A percentile compares a stretch with the other conserved stretches of the same genome.
Evolutionary conservation across 2,329 filamentous ascomycete species (phyloP).

Genomic region (Phaeosphaeria sp.): DNA sequence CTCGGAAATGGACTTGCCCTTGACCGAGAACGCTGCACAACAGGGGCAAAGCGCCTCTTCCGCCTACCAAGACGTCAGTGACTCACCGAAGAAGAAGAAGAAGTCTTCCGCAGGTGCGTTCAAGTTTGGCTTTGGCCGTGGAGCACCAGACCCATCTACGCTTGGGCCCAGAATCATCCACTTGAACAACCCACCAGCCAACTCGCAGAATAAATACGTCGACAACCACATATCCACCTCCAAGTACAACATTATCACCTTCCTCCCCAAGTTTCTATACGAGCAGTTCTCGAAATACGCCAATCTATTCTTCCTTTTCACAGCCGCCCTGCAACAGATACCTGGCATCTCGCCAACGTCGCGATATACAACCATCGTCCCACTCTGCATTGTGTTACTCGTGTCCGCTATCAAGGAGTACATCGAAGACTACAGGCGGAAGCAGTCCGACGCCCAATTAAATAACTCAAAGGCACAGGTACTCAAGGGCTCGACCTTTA

Average conservation of each 20-base stretch:
- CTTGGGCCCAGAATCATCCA: constrained; percentile 91
- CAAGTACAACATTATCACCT: constrained; percentile 94
- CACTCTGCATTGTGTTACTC: constrained; percentile 84
- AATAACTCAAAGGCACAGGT: constrained; percentile 88
- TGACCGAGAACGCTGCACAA: constrained; percentile 76
- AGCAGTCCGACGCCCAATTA: constrained; percentile 81
- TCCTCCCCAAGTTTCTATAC: constrained; percentile 94
- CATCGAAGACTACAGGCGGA: constrained; percentile 90
- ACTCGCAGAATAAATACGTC: constrained; percentile 85
- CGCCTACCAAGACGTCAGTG: constrained; percentile 43
- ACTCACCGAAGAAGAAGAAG: constrained; percentile 45
- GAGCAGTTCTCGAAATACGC: constrained; percentile 99
- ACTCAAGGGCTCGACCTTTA: constrained; percentile 81
- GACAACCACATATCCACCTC: constrained; percentile 98
- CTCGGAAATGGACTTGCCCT: constrained; percentile 96
- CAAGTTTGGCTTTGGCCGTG: constrained; percentile 88
- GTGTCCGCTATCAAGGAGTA: constrained; percentile 97
- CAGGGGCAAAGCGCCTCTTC: constrained; percentile 48
- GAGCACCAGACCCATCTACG: constrained; percentile 86
- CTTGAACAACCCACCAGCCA: constrained; percentile 94
- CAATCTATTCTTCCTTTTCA: constrained; percentile 99
- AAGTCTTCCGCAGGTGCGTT: constrained; percentile 64
- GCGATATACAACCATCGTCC: constrained; percentile 92
- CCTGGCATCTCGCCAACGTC: constrained; percentile 95
- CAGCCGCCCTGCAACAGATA: constrained; percentile 91